Conservation (phyloP, 257 asterid genomes). For the Ilex asprella region DNA sequence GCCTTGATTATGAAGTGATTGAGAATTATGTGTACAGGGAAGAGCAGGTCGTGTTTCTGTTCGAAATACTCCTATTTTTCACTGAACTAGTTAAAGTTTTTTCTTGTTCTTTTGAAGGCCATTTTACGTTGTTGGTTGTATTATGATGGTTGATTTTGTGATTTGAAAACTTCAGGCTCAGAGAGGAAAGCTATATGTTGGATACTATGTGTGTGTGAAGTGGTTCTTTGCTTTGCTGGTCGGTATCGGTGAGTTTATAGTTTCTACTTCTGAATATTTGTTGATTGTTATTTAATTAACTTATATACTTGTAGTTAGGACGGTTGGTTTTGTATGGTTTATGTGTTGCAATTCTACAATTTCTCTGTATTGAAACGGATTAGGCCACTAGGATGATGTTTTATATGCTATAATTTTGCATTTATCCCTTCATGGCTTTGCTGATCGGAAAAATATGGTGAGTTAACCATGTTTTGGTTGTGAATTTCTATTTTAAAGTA, state of each 20-base stretch:
- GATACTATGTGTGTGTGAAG: constrained; percentile 70
- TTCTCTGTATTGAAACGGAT: too few relatives aligned
- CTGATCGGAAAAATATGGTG: too few relatives aligned
- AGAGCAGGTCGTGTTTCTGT: constrained; percentile 56
- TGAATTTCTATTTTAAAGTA: not conserved
- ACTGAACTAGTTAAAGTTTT: not conserved
- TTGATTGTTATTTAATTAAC: too few relatives aligned
- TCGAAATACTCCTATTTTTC: not conserved
- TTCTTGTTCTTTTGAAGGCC: not conserved
- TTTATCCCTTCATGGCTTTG: not conserved
- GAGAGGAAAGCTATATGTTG: constrained; percentile 75
- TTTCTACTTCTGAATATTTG: constrained; percentile 1
- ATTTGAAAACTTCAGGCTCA: constrained; percentile 49
- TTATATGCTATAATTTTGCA: too few relatives aligned
- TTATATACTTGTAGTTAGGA: too few relatives aligned
- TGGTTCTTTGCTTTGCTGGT: constrained; percentile 86
- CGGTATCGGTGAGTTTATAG: constrained; percentile 76
- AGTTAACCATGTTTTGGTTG: not conserved
- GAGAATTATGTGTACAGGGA: constrained; percentile 77
- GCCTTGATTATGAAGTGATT: constrained; percentile 95
- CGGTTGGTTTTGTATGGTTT: too few relatives aligned
- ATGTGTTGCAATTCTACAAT: too few relatives aligned
- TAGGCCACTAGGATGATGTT: too few relatives aligned
- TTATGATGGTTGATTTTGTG: constrained; percentile 18
- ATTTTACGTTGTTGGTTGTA: not conserved